phyloP scores from a whole-genome alignment of 352 stramenopile species.

The Phytophthora fragariae region DNA sequence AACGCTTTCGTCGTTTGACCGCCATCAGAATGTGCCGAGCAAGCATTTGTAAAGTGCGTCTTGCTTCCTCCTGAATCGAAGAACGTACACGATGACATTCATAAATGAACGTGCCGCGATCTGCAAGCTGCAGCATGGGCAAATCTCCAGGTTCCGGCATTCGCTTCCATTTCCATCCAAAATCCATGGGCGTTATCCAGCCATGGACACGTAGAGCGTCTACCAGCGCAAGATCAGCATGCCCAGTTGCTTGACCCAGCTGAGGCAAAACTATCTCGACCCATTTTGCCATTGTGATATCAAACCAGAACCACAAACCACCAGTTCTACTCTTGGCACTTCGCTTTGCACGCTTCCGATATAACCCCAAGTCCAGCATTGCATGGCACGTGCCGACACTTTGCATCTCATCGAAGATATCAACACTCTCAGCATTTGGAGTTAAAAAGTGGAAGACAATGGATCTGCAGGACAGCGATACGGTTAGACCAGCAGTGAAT shows the following conservation, averaged over 20 bases:
- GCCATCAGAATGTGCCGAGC: slow-evolving; percentile 24
- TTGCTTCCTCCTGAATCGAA: slow-evolving; percentile 43
- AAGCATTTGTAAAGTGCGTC: slow-evolving; percentile 48
- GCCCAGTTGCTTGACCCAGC: background rate
- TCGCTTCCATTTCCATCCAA: slow-evolving; percentile 17
- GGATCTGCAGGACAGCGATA: slow-evolving; percentile 21
- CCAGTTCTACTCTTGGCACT: slow-evolving; percentile 32
- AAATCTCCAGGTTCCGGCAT: slow-evolving; percentile 34
- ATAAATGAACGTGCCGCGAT: slow-evolving; percentile 52
- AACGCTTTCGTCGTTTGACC: slow-evolving; percentile 2
- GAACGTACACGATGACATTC: slow-evolving; percentile 41
- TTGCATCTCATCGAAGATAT: slow-evolving; percentile 34
- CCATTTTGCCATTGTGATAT: slow-evolving; percentile 50
- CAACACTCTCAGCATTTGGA: slow-evolving; percentile 40
- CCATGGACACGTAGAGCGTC: slow-evolving; percentile 22
- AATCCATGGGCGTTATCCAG: slow-evolving; percentile 46
- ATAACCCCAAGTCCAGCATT: slow-evolving; percentile 38
- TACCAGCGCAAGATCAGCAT: slow-evolving; percentile 10
- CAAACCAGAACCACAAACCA: slow-evolving; percentile 51
- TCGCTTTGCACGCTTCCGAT: slow-evolving; percentile 26
- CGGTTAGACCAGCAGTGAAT: background rate
- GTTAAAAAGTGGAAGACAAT: slow-evolving; percentile 40
- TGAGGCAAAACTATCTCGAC: slow-evolving; percentile 25
- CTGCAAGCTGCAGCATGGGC: slow-evolving; percentile 39
- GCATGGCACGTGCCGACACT: slow-evolving; percentile 37